These are phyloP conservation scores for Fagus sylvatica DNA, from an alignment of 306 rosid genomes.

Conservation along the genomic window DNA sequence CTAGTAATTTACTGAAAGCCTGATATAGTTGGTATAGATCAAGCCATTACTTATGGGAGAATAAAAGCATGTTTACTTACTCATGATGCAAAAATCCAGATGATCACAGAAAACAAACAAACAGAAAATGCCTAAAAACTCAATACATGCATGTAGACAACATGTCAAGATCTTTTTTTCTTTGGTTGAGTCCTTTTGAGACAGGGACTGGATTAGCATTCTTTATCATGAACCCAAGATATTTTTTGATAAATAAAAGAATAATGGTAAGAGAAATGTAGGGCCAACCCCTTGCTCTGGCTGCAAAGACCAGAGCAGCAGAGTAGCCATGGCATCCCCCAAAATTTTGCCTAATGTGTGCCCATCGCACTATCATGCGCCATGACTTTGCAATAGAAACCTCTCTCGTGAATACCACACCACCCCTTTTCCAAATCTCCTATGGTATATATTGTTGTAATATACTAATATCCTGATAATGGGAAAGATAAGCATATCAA, in stretches of 20 bases:
- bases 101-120: background rate
- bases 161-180: background rate
- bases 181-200: background rate
- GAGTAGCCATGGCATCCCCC: too few relatives aligned
- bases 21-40: background rate
- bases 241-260: too few relatives aligned
- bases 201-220: background rate
- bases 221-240: background rate
- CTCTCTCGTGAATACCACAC: too few relatives aligned
- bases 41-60: background rate
- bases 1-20: background rate
- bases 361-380: too few relatives aligned
- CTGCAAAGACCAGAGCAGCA: too few relatives aligned
- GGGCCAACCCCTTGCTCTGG: too few relatives aligned
- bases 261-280: too few relatives aligned
- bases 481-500: background rate
- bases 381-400: too few relatives aligned
- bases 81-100: background rate
- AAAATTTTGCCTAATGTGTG: too few relatives aligned
- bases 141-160: background rate
- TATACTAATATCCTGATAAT: background rate
- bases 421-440: too few relatives aligned
- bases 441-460: too few relatives aligned
- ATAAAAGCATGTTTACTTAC: background rate
- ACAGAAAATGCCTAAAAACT: background rate